Evolutionary conservation across 768 basidiomycete species (phyloP), one percentile per base, ranked within the genome.

Genomic region (Tulasnella sp.): DNA sequence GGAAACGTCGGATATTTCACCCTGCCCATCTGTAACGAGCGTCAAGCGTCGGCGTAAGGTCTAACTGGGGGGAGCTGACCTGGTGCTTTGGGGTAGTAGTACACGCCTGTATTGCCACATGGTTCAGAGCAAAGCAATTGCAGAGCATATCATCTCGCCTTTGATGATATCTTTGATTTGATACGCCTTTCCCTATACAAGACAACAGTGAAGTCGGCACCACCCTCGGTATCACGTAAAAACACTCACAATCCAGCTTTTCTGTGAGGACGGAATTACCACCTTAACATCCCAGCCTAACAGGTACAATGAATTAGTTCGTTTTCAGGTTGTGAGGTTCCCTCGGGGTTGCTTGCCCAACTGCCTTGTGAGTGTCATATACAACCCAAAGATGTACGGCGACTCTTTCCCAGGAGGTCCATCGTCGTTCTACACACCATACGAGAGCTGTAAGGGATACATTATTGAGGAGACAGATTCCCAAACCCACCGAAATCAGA

Each of bases 231-330:
- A 25, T 9, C 49, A 12, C 9, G 37, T 36, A 1, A 8, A 17
- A 21, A 17, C 35, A 43, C 34, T 12, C 40, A 21, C 88, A 32
- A 91, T 88, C 87, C 88, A 91, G 35, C 84, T 86, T 67, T 86
- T 88, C 66, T 91, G 87, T 8, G 82, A 74, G 62, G 80, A 84
- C 12, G 86, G 86, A 23, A 88, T 71, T 54, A 88, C 83, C 14
- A 88, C 87, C 65, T 79, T 83, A 36, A 89, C 84, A 63, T 84
- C 73, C 82, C 83, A 87, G 12, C 82, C 86, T 84, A 21, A 27
- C 36, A 34, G 19, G 25, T 5, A 27, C 27, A 0, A 21, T 34
- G 6, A 43, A 11, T n/a, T 32, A 31, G n/a, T 29, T 43, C 9
- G 34, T 19, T 19, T n/a, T n/a, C n/a, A 32, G 17, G 51, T 29